Percentiles rank a stretch among this genome's conserved stretches.
Evolutionary conservation across 176 grass and related monocot genomes (phyloP).

Genomic region (Triticum aestivum): IWGSC_CS_RefSeq_v2.1 NC_057809.1:411940237-411940736

Average conservation of each 20-base stretch:
- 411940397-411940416: slow-evolving; percentile 94
- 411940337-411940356: slow-evolving; percentile 77
- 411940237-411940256: slow-evolving; percentile 51
- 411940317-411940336: slow-evolving; percentile 47
- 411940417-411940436: slow-evolving; percentile 64
- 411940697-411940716: slow-evolving; percentile 75
- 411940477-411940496: slow-evolving; percentile 83
- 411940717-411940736: slow-evolving; percentile 92
- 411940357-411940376: slow-evolving; percentile 88
- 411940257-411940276: slow-evolving; percentile 34
- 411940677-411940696: slow-evolving; percentile 97
- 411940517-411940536: slow-evolving; percentile 71
- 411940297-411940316: slow-evolving; percentile 32
- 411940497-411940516: slow-evolving; percentile 89
- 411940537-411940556: slow-evolving; percentile 92
- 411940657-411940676: slow-evolving; percentile 83
- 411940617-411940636: slow-evolving; percentile 89
- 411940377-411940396: slow-evolving; percentile 79
- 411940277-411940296: neutral
- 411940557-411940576: slow-evolving; percentile 91
- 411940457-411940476: slow-evolving; percentile 84
- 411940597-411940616: slow-evolving; percentile 85
- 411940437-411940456: slow-evolving; percentile 65
- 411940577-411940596: slow-evolving; percentile 79
- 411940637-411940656: slow-evolving; percentile 93